Conservation (phyloP, 257 asterid genomes). For the Primulina tabacum region DNA sequence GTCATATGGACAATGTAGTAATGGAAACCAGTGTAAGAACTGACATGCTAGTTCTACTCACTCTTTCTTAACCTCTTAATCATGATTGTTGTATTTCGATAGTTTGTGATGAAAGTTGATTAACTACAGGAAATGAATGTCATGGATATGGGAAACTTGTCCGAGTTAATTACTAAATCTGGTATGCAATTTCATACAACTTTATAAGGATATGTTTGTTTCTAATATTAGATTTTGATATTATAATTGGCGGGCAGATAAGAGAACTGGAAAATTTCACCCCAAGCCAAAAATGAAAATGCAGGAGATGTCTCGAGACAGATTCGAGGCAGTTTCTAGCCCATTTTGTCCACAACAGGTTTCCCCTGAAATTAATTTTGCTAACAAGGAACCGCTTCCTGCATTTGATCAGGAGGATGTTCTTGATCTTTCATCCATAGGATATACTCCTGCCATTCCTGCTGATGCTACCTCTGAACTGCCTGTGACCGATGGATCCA, state of each 20-base stretch:
- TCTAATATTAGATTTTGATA: slow-evolving; percentile 19
- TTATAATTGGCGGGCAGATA: slow-evolving; percentile 35
- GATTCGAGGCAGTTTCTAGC: slow-evolving; percentile 26
- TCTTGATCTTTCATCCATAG: slow-evolving; percentile 52
- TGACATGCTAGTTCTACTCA: not conserved
- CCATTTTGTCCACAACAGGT: slow-evolving; percentile 27
- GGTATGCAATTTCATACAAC: slow-evolving; percentile 35
- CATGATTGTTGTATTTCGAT: not conserved
- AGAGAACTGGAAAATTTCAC: slow-evolving; percentile 41
- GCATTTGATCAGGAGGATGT: slow-evolving; percentile 39
- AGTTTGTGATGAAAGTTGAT: slow-evolving; percentile 24
- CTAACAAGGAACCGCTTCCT: slow-evolving; percentile 35
- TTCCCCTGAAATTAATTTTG: slow-evolving; percentile 34
- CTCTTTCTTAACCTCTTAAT: slow-evolving; percentile 17
- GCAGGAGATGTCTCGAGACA: slow-evolving; percentile 27
- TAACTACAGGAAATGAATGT: slow-evolving; percentile 48
- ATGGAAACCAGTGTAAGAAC: slow-evolving; percentile 39
- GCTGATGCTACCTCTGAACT: slow-evolving; percentile 39
- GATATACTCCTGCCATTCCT: slow-evolving; percentile 32
- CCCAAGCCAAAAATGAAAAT: slow-evolving; percentile 47
- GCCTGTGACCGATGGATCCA: slow-evolving; percentile 38
- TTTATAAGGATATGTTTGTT: slow-evolving; percentile 12
- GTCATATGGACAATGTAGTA: slow-evolving; percentile 22
- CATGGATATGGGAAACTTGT: slow-evolving; percentile 36
- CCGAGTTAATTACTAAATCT: slow-evolving; percentile 38